Percentiles rank a stretch among this genome's conserved stretches.
These are phyloP conservation scores for Sesbania bispinosa DNA, from an alignment of 306 rosid species.

Conservation along the genomic window DNA sequence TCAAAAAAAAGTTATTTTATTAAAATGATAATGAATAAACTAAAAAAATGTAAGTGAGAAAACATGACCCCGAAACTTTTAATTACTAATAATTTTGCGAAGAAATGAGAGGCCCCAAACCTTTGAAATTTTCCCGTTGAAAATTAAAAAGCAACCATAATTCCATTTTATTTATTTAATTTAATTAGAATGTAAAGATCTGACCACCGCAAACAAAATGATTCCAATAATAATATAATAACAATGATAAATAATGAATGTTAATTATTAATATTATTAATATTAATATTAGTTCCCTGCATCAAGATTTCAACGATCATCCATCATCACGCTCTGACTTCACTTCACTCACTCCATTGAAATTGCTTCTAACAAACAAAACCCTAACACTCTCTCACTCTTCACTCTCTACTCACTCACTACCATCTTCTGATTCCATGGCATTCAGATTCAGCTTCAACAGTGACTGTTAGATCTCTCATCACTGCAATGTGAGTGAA, in stretches of 20 bases:
- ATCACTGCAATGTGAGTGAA: constrained; percentile 34
- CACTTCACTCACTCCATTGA: constrained; percentile 11
- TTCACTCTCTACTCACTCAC: constrained; percentile 25
- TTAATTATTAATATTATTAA: background rate
- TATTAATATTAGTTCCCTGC: constrained; percentile 9
- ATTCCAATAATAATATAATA: background rate
- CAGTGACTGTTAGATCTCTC: constrained; percentile 46
- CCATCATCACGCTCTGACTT: constrained; percentile 41
- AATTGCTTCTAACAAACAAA: constrained; percentile 4
- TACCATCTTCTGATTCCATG: background rate
- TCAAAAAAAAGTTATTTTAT: no score
- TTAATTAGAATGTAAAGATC: background rate
- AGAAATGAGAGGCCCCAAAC: constrained; percentile 2
- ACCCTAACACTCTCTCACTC: constrained; percentile 17
- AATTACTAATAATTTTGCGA: background rate
- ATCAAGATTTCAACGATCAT: constrained; percentile 30
- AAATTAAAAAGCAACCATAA: background rate
- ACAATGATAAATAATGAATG: background rate
- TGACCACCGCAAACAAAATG: background rate
- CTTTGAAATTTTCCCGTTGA: background rate
- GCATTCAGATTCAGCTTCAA: background rate
- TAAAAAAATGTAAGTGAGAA: no score
- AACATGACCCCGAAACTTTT: no score
- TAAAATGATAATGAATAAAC: no score
- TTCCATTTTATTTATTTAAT: background rate